Percentiles rank a stretch among this genome's conserved stretches.
phyloP scores from a whole-genome alignment of 495 filamentous ascomycete genomes.

The Niebla homalea region DNA sequence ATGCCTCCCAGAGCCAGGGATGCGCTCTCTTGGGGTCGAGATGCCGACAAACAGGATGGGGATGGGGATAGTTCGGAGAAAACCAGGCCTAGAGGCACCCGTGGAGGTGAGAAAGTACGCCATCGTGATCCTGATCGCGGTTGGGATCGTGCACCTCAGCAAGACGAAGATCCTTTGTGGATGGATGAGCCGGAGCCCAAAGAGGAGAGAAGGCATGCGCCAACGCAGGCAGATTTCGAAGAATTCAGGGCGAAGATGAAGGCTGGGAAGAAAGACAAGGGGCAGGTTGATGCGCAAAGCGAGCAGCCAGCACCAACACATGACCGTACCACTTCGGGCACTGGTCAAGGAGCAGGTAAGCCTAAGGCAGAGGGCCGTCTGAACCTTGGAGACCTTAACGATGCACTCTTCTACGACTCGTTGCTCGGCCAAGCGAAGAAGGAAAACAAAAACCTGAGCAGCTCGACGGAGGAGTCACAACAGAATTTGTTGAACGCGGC shows the following conservation, averaged over 20 bases:
- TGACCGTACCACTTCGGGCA: slow-evolving; percentile 9
- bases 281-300: not conserved
- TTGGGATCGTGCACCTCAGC: slow-evolving; percentile 35
- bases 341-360: slow-evolving; percentile 15
- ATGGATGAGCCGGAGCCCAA: slow-evolving; percentile 61
- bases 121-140: slow-evolving; percentile 51
- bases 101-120: slow-evolving; percentile 40
- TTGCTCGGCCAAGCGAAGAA: slow-evolving; percentile 41
- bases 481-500: slow-evolving; percentile 3
- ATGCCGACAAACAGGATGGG: slow-evolving; percentile 38
- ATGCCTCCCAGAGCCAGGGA: slow-evolving; percentile 34
- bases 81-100: slow-evolving; percentile 46
- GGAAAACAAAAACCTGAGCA: slow-evolving; percentile 19
- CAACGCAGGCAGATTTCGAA: slow-evolving; percentile 86
- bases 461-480: slow-evolving; percentile 16
- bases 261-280: slow-evolving; percentile 27
- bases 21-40: slow-evolving; percentile 45
- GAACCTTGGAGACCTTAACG: slow-evolving; percentile 52
- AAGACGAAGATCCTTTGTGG: slow-evolving; percentile 78
- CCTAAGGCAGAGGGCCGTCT: slow-evolving; percentile 40
- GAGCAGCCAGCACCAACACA: slow-evolving; percentile 8
- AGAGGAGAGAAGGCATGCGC: slow-evolving; percentile 48
- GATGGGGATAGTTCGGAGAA: slow-evolving; percentile 44
- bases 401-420: slow-evolving; percentile 59
- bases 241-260: slow-evolving; percentile 93